Evolutionary conservation across 345 rosid genomes (phyloP), one percentile per base, ranked within the genome.

Genomic region (Salix viminalis): DNA sequence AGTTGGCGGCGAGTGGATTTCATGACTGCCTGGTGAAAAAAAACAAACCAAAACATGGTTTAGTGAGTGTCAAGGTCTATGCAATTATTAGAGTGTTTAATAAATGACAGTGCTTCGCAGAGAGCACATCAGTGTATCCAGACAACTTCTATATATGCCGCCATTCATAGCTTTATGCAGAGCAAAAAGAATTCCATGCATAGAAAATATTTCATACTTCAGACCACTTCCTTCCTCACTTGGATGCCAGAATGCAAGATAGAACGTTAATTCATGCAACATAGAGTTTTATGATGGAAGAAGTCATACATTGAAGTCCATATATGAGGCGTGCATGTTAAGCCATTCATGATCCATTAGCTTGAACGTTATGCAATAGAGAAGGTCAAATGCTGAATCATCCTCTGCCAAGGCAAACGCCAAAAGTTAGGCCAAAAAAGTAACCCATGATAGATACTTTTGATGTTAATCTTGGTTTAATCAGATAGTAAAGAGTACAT

Each of bases 271-370:
- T 28, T 44, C 19, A n/a, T 58, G 14, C 13, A 11, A n/a, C 46
- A 28, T 36, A 75, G 64, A 79, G 71, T 50, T 62, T 56, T 61
- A 50, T 1, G 70, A 50, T 36, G 73, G 42, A 80, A 66, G 72
- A 65, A 74, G 64, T 68, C 89, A 69, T 84, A 93, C 99, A 79
- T 96, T 96, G 84, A 96, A 96, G 84, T 96, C 99, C 99, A 96
- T 96, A 83, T 96, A 96, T 46, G 98, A 96, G 11, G 99, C 98
- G 13, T 82, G 99, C 94, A 96, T 93, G 56, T 89, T 56, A 70
- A 93, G 98, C 99, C 99, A 96, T 75, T 89, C 92, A 42, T 89
- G 91, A 88, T 96, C 97, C 98, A 96, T 92, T 77, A 96, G 88
- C 90, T 96, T 96, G 91, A 93, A 96, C 14, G 98, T 90, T 81